These are phyloP conservation scores for Candida tibetensis DNA, from an alignment of 805 yeast genomes.

Conservation along the genomic window DNA sequence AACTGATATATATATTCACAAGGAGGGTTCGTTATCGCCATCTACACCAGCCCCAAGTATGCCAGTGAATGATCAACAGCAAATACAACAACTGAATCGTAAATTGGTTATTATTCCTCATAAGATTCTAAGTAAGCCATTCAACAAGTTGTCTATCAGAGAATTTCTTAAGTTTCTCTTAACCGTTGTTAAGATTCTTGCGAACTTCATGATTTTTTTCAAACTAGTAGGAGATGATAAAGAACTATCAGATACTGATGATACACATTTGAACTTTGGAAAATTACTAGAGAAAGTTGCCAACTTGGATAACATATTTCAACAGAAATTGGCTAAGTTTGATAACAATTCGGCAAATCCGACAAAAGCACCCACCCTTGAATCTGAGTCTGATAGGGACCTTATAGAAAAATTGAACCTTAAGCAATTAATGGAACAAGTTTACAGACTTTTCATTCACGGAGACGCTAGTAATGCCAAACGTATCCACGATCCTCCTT, in stretches of 20 bases:
- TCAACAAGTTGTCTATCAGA: conserved; percentile 32
- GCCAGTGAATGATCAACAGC: not conserved
- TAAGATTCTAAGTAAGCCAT: conserved; percentile 40
- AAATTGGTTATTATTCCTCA: conserved; percentile 40
- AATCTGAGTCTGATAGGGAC: not conserved
- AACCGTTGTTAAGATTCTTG: conserved; percentile 35
- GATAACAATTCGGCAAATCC: not conserved
- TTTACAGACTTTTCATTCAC: conserved; percentile 24
- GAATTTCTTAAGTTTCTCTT: conserved; percentile 38
- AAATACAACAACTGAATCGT: conserved; percentile 8
- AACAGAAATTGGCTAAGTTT: conserved; percentile 3
- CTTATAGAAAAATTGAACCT: conserved; percentile 13
- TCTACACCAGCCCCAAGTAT: not conserved
- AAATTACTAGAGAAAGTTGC: conserved; percentile 16
- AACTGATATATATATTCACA: conserved; percentile 1
- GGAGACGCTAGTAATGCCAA: conserved; percentile 12
- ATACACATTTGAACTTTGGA: conserved; percentile 16
- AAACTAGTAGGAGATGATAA: conserved; percentile 10
- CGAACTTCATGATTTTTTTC: conserved; percentile 28
- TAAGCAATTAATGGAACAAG: conserved; percentile 29
- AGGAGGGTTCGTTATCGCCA: conserved; percentile 1
- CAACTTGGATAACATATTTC: conserved; percentile 15
- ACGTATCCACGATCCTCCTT: conserved; percentile 12
- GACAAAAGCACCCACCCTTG: not conserved
- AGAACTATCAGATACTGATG: conserved; percentile 10